Base-by-base conservation (phyloP, 148 eudicot genomes). In the Rhododendron kiyosumense region DNA sequence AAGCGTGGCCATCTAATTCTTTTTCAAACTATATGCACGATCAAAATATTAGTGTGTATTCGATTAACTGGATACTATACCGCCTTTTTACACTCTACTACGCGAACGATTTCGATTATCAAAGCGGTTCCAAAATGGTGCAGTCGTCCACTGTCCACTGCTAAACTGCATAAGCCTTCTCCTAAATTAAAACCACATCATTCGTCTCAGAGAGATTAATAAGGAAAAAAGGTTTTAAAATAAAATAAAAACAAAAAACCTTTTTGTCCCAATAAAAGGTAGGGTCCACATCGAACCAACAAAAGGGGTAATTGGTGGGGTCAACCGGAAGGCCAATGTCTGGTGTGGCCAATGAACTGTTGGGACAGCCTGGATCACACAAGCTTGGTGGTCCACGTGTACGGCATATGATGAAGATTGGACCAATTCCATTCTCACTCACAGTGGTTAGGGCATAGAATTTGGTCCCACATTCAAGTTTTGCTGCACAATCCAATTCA, bases 281-380 rank as follows among this genome's bases (percentile, higher is more conserved):
- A 26, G 74, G 74, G 74, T 67, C 74, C 74, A 26, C 15, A 26
- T 46, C 2, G 32, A 51, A 51, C 34, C 38, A 24, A 7, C 24
- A n/a, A 26, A 26, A 79, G 38, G 36, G 30, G 38, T 0, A 13
- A 79, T 26, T 79, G 69, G 67, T 17, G 69, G 67, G 83, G 83
- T 18, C 45, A 52, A 51, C 26, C 32, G 28, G 83, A 52, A 36
- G 69, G 22, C 63, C 61, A 51, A 18, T 52, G 83, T 9, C 20
- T 18, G 67, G 67, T 28, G 51, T 45, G 81, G 28, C 67, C 48
- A 28, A 34, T 81, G 76, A n/a, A 2, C 76, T 30, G 41, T 71
- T 30, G 76, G 76, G 76, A 65, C 38, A 52, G 67, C 41, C 83
- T 81, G 83, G 65, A 81, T 51, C 83, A 54, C 83, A 81, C 34